phyloP scores from a whole-genome alignment of 2,329 filamentous ascomycete genomes.

The Fusarium staphyleae region DNA sequence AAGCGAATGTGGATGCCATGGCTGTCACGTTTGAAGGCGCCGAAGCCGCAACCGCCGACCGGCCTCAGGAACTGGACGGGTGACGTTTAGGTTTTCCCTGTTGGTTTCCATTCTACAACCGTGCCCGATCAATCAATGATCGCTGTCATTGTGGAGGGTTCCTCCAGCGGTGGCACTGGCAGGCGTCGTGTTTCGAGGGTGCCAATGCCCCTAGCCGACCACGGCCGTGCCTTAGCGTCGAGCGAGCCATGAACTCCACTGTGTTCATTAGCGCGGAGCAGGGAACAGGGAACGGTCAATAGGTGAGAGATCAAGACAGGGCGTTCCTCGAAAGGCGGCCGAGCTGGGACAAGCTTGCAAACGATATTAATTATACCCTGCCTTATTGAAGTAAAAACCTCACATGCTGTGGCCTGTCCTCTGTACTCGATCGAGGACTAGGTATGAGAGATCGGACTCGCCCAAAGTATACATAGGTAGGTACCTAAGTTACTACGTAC shows the following conservation, averaged over 20 bases:
- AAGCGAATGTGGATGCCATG: neutral
- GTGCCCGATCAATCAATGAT: slow-evolving; percentile 28
- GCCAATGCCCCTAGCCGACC: slow-evolving; percentile 37
- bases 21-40: slow-evolving; percentile 18
- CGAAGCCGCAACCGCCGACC: slow-evolving; percentile 21
- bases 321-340: neutral
- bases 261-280: slow-evolving; percentile 31
- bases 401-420: neutral
- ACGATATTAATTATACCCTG: too few species aligned
- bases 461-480: too few species aligned
- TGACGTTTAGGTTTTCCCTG: slow-evolving; percentile 20
- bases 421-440: slow-evolving; percentile 4
- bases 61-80: slow-evolving; percentile 11
- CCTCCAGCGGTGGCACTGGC: slow-evolving; percentile 22
- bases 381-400: neutral
- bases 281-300: slow-evolving; percentile 30
- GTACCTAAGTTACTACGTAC: too few species aligned
- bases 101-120: slow-evolving; percentile 31
- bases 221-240: slow-evolving; percentile 35
- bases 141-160: slow-evolving; percentile 25
- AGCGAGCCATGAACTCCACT: slow-evolving; percentile 20
- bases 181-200: slow-evolving; percentile 39
- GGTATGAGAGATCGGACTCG: neutral
- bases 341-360: neutral
- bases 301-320: slow-evolving; percentile 3